Conservation (phyloP, 2,329 filamentous ascomycete species). For the Aphanoascus verrucosus region DNA sequence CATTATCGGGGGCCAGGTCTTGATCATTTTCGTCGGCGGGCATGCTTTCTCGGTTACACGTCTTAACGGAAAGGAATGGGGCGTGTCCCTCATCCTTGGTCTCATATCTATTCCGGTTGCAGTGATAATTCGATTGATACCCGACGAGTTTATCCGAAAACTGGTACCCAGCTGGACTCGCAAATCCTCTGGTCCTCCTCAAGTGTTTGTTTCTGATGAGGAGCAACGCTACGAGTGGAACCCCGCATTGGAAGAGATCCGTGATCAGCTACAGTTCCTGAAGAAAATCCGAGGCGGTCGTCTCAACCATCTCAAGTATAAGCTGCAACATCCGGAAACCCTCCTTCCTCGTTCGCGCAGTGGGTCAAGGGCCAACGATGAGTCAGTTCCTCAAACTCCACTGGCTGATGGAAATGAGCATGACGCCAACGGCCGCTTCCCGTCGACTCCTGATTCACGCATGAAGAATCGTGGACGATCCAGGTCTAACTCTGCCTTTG, state of each 20-base stretch:
- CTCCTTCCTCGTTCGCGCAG: constrained; percentile 37
- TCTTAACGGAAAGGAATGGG: constrained; percentile 58
- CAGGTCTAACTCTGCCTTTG: constrained; percentile 49
- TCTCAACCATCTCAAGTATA: constrained; percentile 49
- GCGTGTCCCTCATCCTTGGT: constrained; percentile 57
- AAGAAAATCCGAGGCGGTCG: constrained; percentile 54
- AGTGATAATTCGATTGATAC: constrained; percentile 49
- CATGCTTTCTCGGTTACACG: constrained; percentile 53
- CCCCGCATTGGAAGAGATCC: constrained; percentile 51
- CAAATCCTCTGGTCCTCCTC: constrained; percentile 31
- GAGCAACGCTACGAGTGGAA: constrained; percentile 46
- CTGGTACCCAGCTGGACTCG: constrained; percentile 33
- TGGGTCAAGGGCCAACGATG: constrained; percentile 32
- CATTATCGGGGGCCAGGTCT: constrained; percentile 58
- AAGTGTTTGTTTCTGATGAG: constrained; percentile 38
- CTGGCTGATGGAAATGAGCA: constrained; percentile 37
- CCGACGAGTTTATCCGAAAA: constrained; percentile 43
- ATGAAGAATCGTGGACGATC: constrained; percentile 41
- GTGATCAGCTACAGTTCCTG: constrained; percentile 53
- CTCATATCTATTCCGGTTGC: constrained; percentile 57
- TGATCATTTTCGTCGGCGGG: constrained; percentile 62
- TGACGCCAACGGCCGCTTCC: constrained; percentile 23
- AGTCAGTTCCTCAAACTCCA: constrained; percentile 46
- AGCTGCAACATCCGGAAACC: constrained; percentile 47
- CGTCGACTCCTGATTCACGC: constrained; percentile 46